Base-by-base conservation (phyloP, 2,329 filamentous ascomycete genomes). In the Arthrobotrys musiformis region DNA sequence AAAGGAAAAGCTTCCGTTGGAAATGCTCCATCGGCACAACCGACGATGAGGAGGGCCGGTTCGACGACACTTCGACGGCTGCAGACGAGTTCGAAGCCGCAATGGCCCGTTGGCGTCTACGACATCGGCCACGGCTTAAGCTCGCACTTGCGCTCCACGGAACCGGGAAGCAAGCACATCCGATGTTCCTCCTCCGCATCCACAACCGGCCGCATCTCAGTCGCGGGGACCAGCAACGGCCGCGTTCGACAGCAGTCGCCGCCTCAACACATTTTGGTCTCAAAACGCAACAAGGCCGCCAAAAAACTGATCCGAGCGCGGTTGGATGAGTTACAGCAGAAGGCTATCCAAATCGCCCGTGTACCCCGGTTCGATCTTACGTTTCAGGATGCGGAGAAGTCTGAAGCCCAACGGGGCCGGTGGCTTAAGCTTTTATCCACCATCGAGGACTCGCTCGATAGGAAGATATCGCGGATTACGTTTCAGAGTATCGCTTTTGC, bases 81-180 rank as follows among this genome's bases (percentile, higher is more conserved):
- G 24, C 35, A 58, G 19, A 15, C 46, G 22, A 40, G 9, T 30
- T 58, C 19, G 33, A 40, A 24, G 54, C 8, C 26, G 44, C 44
- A 24, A 62, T 70, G 56, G 67, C 67, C 54, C 28, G 64, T 22
- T n/a, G n/a, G n/a, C n/a, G n/a, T n/a, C n/a, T n/a, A n/a, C n/a
- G n/a, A n/a, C n/a, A n/a, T n/a, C n/a, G n/a, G n/a, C n/a, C n/a
- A n/a, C n/a, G n/a, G n/a, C n/a, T n/a, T n/a, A n/a, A n/a, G n/a
- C n/a, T n/a, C n/a, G n/a, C n/a, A n/a, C n/a, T n/a, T n/a, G n/a
- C n/a, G n/a, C n/a, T n/a, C n/a, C n/a, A n/a, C n/a, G n/a, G n/a
- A n/a, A n/a, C n/a, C n/a, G n/a, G n/a, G n/a, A n/a, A 37, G 33
- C 8, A 11, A 2, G 33, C 52, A 28, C 26, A 44, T 8, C 28